Conservation (phyloP, 768 basidiomycete species). For the Phaeotremella skinneri region DNA sequence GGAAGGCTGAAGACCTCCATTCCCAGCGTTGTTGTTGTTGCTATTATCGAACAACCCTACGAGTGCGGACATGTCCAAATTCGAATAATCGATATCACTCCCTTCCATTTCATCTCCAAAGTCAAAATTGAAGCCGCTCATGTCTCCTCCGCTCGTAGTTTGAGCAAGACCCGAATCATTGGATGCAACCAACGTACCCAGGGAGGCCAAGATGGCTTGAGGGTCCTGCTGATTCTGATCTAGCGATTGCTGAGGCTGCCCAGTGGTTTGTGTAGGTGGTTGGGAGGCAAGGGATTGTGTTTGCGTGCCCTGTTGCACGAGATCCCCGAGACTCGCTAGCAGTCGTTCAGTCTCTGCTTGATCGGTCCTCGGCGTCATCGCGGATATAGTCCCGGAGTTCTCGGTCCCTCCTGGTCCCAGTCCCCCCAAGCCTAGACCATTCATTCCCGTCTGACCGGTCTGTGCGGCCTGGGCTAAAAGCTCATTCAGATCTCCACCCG, state of each 20-base stretch:
- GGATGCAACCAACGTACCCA: background rate
- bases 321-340: background rate
- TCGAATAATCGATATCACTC: background rate
- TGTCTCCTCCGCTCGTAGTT: background rate
- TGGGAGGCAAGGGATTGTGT: no score
- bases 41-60: conserved; percentile 13
- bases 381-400: background rate
- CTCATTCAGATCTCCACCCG: background rate
- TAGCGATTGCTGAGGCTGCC: background rate
- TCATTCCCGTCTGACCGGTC: background rate
- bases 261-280: background rate
- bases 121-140: conserved; percentile 6
- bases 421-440: background rate
- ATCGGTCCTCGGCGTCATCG: background rate
- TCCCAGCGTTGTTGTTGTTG: background rate
- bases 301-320: background rate
- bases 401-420: background rate
- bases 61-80: conserved; percentile 13
- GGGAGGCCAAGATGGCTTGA: background rate
- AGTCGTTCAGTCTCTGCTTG: conserved; percentile 9
- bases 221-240: conserved; percentile 4
- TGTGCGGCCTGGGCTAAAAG: background rate
- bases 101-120: conserved; percentile 1
- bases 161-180: background rate
- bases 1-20: background rate